phyloP scores from a whole-genome alignment of 2,329 filamentous ascomycete genomes.

The Lachnellula hyalina region DNA sequence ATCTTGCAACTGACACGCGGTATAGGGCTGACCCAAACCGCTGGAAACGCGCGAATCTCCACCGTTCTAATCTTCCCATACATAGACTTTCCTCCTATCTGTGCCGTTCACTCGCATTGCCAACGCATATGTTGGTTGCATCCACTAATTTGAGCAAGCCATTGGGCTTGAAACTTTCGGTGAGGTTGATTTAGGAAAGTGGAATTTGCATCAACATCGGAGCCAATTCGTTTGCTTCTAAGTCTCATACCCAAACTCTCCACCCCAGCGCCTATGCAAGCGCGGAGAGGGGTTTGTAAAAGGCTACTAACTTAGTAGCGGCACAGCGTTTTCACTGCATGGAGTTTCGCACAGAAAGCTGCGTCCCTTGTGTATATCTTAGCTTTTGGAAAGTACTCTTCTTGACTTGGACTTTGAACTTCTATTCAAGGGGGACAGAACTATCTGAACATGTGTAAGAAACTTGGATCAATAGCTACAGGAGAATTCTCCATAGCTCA shows the following conservation, averaged over 20 bases:
- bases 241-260: background rate
- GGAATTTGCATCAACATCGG: constrained; percentile 1
- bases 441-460: background rate
- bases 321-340: constrained; percentile 15
- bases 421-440: background rate
- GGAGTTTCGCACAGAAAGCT: background rate
- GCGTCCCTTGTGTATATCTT: background rate
- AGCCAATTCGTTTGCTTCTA: constrained; percentile 6
- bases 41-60: constrained; percentile 5
- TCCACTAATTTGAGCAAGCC: constrained; percentile 7
- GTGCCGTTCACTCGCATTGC: constrained; percentile 17
- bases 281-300: constrained; percentile 14
- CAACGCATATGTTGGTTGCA: constrained; percentile 12
- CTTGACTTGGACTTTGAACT: background rate
- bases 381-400: background rate
- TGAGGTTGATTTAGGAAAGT: constrained; percentile 1
- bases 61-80: background rate
- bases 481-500: too few relatives aligned
- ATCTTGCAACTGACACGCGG: background rate
- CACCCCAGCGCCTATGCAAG: constrained; percentile 24
- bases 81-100: constrained; percentile 7
- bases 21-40: constrained; percentile 10
- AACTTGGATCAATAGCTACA: too few relatives aligned
- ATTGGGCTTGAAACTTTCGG: constrained; percentile 3
- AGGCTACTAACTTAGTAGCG: constrained; percentile 15